A percentile compares a stretch with the other conserved stretches of the same genome.
Evolutionary conservation across 2,329 filamentous ascomycete genomes (phyloP).

Genomic region (Venturia oleaginea): DNA sequence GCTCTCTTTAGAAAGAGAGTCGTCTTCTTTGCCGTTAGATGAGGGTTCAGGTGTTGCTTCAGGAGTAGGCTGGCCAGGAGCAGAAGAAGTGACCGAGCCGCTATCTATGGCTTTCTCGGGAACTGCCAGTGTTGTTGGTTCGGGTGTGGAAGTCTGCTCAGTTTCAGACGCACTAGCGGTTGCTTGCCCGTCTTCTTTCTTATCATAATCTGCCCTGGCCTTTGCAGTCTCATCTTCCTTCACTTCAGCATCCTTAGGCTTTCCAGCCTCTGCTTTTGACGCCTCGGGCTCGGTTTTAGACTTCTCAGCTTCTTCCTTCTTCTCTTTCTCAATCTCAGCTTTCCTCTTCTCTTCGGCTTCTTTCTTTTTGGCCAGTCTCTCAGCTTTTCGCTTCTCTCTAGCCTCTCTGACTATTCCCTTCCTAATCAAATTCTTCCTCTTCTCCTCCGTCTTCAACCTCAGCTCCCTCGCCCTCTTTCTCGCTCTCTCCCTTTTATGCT

Average conservation of each 20-base stretch:
- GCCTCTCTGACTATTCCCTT: background rate
- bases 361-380: slow-evolving; percentile 15
- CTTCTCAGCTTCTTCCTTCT: slow-evolving; percentile 8
- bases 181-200: background rate
- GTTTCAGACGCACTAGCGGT: background rate
- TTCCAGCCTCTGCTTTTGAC: background rate
- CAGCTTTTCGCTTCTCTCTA: slow-evolving; percentile 16
- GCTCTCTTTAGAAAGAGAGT: background rate
- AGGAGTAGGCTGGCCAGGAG: slow-evolving; percentile 1
- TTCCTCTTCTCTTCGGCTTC: slow-evolving; percentile 8
- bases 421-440: slow-evolving; percentile 4
- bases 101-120: background rate
- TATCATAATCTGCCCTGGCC: background rate
- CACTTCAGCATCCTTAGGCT: background rate
- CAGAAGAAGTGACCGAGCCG: background rate
- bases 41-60: slow-evolving; percentile 1
- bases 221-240: background rate
- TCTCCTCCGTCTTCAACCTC: slow-evolving; percentile 5
- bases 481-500: slow-evolving; percentile 6
- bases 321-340: slow-evolving; percentile 1
- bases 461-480: slow-evolving; percentile 8
- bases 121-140: background rate
- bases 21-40: background rate
- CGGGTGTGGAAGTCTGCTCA: background rate
- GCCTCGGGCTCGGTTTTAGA: slow-evolving; percentile 11